These are phyloP conservation scores for Tardiomyces depauwii DNA, from an alignment of 1,139 yeast species.

Conservation along the genomic window DNA sequence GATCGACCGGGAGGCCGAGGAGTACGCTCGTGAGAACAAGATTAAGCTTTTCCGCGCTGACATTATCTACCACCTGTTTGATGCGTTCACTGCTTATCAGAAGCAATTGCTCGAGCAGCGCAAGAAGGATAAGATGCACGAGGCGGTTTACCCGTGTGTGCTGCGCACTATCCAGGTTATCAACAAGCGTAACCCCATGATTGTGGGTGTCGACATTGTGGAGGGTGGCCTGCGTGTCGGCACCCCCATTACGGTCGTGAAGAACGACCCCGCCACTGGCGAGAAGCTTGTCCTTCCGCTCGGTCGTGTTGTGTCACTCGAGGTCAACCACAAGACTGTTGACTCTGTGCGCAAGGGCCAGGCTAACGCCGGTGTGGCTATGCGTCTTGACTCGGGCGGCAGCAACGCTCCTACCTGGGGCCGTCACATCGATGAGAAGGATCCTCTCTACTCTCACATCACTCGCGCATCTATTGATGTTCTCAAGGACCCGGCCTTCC, in stretches of 20 bases:
- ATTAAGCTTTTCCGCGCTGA: slow-evolving; percentile 91
- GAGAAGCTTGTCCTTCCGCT: slow-evolving; percentile 60
- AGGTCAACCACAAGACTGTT: slow-evolving; percentile 83
- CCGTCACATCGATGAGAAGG: slow-evolving; percentile 93
- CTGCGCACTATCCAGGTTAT: slow-evolving; percentile 90
- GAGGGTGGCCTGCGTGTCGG: slow-evolving; percentile 89
- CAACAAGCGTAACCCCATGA: slow-evolving; percentile 98
- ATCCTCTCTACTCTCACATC: slow-evolving; percentile 76
- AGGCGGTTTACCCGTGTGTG: slow-evolving; percentile 92
- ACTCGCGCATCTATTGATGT: slow-evolving; percentile 87
- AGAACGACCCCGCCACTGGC: slow-evolving; percentile 75
- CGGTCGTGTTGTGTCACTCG: slow-evolving; percentile 81
- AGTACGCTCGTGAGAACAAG: slow-evolving; percentile 88
- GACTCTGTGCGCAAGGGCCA: slow-evolving; percentile 85
- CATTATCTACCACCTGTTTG: slow-evolving; percentile 92
- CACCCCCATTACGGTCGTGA: slow-evolving; percentile 93
- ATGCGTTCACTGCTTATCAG: slow-evolving; percentile 89
- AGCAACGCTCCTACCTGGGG: slow-evolving; percentile 98
- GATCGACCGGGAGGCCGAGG: slow-evolving; percentile 96
- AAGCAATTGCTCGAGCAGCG: slow-evolving; percentile 76
- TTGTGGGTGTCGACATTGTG: slow-evolving; percentile 92
- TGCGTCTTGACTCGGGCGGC: slow-evolving; percentile 90
- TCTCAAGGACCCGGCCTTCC: slow-evolving; percentile 96
- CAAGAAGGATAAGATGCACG: slow-evolving; percentile 78
- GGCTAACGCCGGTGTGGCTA: slow-evolving; percentile 96